Percentiles rank a stretch among this genome's conserved stretches.
phyloP scores from a whole-genome alignment of 139 green algal species.

The Tetraselmis striata region DNA sequence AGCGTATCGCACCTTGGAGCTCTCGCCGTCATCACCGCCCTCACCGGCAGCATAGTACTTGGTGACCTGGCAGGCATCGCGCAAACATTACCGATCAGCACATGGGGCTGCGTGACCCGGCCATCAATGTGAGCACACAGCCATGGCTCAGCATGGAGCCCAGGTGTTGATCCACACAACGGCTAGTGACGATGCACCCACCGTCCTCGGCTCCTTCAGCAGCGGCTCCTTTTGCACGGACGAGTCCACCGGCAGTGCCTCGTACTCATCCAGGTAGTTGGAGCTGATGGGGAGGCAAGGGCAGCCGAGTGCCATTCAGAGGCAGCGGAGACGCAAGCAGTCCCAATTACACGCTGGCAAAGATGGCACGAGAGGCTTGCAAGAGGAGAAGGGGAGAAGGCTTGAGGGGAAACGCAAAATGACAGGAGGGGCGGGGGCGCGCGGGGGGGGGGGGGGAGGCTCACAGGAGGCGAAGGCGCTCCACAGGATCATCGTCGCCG shows the following conservation, averaged over 20 bases:
- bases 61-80: conserved; percentile 33
- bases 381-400: too few relatives aligned
- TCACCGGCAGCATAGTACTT: conserved; percentile 50
- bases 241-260: conserved; percentile 59
- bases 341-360: too few relatives aligned
- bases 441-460: neutral
- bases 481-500: conserved; percentile 82
- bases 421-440: too few relatives aligned
- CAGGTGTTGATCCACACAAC: too few relatives aligned
- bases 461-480: conserved; percentile 76
- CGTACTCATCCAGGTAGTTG: conserved; percentile 77
- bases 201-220: conserved; percentile 37
- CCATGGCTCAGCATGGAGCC: too few relatives aligned
- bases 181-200: too few relatives aligned
- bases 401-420: too few relatives aligned
- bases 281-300: neutral
- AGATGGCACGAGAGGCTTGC: too few relatives aligned
- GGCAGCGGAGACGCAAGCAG: too few relatives aligned
- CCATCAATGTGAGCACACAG: too few relatives aligned
- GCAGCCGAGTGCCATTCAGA: neutral
- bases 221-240: conserved; percentile 68
- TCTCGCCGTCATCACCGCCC: conserved; percentile 54
- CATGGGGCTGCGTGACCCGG: too few relatives aligned
- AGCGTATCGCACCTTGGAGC: conserved; percentile 25
- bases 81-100: too few relatives aligned